Conservation (phyloP, 352 stramenopile genomes). For the Globisporangium middletonii region DNA sequence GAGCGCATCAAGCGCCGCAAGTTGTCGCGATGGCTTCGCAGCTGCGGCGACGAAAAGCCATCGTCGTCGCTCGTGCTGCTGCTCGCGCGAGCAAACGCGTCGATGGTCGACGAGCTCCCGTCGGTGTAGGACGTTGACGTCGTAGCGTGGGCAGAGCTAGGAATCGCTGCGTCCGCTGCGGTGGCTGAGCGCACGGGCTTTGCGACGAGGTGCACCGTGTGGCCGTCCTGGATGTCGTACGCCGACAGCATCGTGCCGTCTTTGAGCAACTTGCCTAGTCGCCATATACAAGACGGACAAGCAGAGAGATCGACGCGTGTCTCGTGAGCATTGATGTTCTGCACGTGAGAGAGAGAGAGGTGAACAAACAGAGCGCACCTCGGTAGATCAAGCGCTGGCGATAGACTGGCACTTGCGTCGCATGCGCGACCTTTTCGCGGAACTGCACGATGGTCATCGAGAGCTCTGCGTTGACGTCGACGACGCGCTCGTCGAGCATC, state of each 20-base stretch:
- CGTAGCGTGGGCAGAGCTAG: not conserved
- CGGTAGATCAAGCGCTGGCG: slow-evolving; percentile 91
- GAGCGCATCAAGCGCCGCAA: slow-evolving; percentile 10
- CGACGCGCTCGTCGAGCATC: slow-evolving; percentile 72
- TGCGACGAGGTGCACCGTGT: slow-evolving; percentile 90
- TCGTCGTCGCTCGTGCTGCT: not conserved
- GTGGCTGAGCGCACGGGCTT: slow-evolving; percentile 21
- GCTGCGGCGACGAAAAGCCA: not conserved
- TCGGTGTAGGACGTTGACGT: slow-evolving; percentile 2
- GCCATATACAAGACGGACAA: no score
- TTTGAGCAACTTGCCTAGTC: slow-evolving; percentile 77
- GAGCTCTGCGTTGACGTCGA: slow-evolving; percentile 41
- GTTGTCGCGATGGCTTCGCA: slow-evolving; percentile 11
- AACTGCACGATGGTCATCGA: slow-evolving; percentile 58
- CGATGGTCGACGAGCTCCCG: not conserved
- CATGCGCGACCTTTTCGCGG: slow-evolving; percentile 42
- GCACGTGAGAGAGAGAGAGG: no score
- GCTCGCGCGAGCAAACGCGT: not conserved
- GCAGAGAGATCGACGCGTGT: no score
- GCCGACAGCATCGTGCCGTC: slow-evolving; percentile 56
- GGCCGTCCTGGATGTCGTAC: slow-evolving; percentile 89
- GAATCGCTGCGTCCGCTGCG: not conserved
- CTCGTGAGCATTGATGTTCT: no score
- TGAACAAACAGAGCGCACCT: slow-evolving; percentile 24
- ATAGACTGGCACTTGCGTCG: slow-evolving; percentile 46